These are phyloP conservation scores for Cenchrus americanus DNA, from an alignment of 176 grass and related monocot genomes.

Conservation along the genomic window DNA sequence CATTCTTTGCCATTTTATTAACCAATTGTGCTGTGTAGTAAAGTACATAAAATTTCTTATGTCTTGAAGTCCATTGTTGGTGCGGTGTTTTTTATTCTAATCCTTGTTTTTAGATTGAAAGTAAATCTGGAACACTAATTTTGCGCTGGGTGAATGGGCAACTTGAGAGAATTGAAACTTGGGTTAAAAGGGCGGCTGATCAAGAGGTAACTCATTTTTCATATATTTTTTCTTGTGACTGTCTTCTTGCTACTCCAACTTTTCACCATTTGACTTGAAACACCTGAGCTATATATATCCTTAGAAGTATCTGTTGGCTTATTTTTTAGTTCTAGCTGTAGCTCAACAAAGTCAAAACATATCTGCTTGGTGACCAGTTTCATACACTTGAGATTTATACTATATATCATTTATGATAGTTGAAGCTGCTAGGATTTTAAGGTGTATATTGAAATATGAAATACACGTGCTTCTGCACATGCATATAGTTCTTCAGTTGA, in stretches of 20 bases:
- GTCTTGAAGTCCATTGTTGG: constrained; percentile 10
- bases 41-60: constrained; percentile 19
- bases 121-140: constrained; percentile 82
- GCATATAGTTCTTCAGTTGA: constrained; percentile 5
- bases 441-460: not conserved
- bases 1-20: constrained; percentile 22
- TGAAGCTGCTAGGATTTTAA: not conserved
- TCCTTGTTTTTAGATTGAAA: constrained; percentile 69
- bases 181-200: constrained; percentile 85
- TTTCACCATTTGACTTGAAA: not conserved
- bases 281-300: not conserved
- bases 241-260: not conserved
- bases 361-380: not conserved
- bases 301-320: not conserved
- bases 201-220: constrained; percentile 72
- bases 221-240: not conserved
- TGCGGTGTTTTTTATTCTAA: constrained; percentile 23
- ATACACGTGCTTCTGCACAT: not conserved
- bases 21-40: not conserved
- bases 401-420: not conserved
- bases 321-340: not conserved
- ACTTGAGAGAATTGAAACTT: constrained; percentile 92
- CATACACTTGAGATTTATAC: not conserved
- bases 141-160: constrained; percentile 93
- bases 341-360: constrained; percentile 1